phyloP scores from a whole-genome alignment of 2,329 filamentous ascomycete species.

The Aureobasidium lini region DNA sequence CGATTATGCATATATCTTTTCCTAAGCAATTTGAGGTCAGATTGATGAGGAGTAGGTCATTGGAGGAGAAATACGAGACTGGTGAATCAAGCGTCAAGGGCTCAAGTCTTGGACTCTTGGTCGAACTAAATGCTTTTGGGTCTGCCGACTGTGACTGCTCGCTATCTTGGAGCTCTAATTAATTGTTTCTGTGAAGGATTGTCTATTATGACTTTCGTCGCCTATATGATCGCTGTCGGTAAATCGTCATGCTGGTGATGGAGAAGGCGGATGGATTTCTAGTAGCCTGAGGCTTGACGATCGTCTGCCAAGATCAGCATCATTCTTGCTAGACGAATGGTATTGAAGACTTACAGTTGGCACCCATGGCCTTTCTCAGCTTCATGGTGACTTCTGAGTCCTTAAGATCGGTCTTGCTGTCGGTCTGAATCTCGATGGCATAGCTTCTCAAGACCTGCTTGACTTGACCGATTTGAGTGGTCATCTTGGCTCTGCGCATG shows the following conservation, averaged over 20 bases:
- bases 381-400: constrained; percentile 9
- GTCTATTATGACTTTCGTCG: not conserved
- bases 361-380: constrained; percentile 11
- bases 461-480: constrained; percentile 8
- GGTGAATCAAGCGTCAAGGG: no score
- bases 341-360: not conserved
- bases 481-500: constrained; percentile 13
- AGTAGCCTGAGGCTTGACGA: constrained; percentile 7
- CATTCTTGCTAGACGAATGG: not conserved
- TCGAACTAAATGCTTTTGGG: no score
- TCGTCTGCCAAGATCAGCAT: not conserved
- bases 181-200: not conserved
- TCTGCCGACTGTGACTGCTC: not conserved
- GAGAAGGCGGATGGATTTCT: not conserved
- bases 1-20: not conserved
- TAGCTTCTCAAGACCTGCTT: constrained; percentile 12
- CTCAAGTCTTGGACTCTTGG: no score
- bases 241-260: no score
- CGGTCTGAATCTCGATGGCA: constrained; percentile 11
- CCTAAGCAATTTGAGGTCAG: not conserved
- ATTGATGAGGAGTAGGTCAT: not conserved
- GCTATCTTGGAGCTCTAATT: not conserved
- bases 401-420: constrained; percentile 11
- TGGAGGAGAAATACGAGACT: not conserved
- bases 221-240: not conserved